These are phyloP conservation scores for Metschnikowia shivogae DNA, from an alignment of 805 yeast species.

Conservation along the genomic window DNA sequence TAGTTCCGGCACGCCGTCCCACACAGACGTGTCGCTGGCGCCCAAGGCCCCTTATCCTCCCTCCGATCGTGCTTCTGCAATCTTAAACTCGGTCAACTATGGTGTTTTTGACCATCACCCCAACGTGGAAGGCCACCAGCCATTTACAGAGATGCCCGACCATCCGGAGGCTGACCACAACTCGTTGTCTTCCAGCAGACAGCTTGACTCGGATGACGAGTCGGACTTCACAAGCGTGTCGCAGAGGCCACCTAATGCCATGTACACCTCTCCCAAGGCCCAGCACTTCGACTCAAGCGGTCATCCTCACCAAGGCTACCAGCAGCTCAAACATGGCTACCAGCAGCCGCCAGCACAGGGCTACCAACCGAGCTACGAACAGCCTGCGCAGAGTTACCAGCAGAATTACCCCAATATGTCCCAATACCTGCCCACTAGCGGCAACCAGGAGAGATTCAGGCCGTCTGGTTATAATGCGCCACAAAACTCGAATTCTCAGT, in stretches of 20 bases:
- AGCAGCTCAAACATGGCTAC: conserved; percentile 1
- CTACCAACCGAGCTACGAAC: background rate
- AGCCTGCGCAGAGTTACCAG: conserved; percentile 8
- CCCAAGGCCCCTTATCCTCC: conserved; percentile 25
- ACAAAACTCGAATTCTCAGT: conserved; percentile 8
- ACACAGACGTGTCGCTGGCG: conserved; percentile 16
- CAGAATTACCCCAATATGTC: conserved; percentile 6
- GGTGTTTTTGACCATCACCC: conserved; percentile 45
- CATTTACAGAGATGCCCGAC: conserved; percentile 38
- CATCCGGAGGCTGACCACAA: conserved; percentile 11
- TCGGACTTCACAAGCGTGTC: conserved; percentile 78
- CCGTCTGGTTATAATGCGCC: conserved; percentile 3
- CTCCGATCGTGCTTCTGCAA: conserved; percentile 15
- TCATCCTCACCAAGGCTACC: background rate
- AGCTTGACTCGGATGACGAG: conserved; percentile 36
- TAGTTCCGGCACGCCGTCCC: conserved; percentile 24
- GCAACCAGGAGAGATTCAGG: background rate
- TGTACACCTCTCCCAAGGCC: conserved; percentile 10
- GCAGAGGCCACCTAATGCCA: conserved; percentile 67
- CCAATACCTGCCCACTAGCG: conserved; percentile 8
- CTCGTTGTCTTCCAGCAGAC: conserved; percentile 9
- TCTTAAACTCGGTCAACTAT: conserved; percentile 18
- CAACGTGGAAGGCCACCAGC: conserved; percentile 43
- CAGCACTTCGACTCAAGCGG: conserved; percentile 2
- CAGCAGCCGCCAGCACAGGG: conserved; percentile 3